phyloP scores from a whole-genome alignment of 2,329 filamentous ascomycete species.

The Anisogramma anomala region DNA sequence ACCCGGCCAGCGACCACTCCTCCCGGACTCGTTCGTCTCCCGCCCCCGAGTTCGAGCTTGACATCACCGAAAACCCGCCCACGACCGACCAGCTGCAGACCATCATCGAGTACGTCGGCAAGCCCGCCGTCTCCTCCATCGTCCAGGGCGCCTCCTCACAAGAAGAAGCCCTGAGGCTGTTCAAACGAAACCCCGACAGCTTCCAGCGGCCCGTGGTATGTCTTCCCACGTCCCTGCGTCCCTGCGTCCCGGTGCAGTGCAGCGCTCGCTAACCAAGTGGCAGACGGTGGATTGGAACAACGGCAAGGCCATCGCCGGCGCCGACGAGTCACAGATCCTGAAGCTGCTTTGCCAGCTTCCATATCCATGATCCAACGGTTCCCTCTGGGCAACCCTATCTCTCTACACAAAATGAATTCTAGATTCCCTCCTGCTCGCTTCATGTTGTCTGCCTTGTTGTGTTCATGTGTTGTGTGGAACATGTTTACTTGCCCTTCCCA shows the following conservation, averaged over 20 bases:
- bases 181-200: constrained; percentile 55
- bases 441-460: too few species aligned
- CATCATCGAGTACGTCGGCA: constrained; percentile 43
- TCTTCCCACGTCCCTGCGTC: constrained; percentile 16
- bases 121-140: constrained; percentile 45
- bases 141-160: constrained; percentile 63
- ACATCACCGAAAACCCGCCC: constrained; percentile 37
- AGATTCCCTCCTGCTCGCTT: constrained; percentile 4
- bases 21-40: constrained; percentile 42
- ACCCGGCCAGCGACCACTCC: constrained; percentile 59
- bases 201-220: constrained; percentile 71
- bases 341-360: constrained; percentile 56
- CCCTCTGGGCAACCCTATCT: neutral
- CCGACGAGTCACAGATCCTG: constrained; percentile 79
- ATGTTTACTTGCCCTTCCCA: neutral
- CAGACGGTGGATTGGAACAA: constrained; percentile 85
- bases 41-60: constrained; percentile 68
- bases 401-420: constrained; percentile 5
- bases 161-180: constrained; percentile 66
- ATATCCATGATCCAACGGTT: constrained; percentile 13
- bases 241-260: neutral
- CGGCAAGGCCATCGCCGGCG: constrained; percentile 66
- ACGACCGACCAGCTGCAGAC: constrained; percentile 39
- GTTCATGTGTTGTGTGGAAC: too few species aligned
- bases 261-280: constrained; percentile 16